Evolutionary conservation across 2,329 filamentous ascomycete species (phyloP), one percentile per base, ranked within the genome.

Genomic region (Neoscytalidium dimidiatum): DNA sequence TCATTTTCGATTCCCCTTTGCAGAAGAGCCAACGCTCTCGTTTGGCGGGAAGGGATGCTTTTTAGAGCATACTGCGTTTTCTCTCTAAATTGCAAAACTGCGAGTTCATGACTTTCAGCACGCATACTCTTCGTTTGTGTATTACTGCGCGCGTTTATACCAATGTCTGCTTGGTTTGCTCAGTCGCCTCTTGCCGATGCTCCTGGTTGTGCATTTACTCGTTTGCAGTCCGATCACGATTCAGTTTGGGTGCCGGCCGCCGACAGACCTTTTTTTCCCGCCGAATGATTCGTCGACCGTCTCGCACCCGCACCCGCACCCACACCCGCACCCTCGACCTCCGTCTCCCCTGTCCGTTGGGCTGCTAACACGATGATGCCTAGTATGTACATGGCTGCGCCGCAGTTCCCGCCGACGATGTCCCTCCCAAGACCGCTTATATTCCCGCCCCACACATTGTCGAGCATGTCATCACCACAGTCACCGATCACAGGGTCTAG

Each of bases 121-220:
- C 51, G 61, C 38, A 26, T 64, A 53, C 48, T 53, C 49, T 64
- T 64, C 61, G 48, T 64, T 64, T 56, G 61, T 64, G 61, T 64
- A 64, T 64, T 64, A 64, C 51, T 64, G 61, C 61, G 61, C 61
- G 61, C 61, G 56, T 64, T 64, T 64, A 64, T 64, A 64, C 61
- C 61, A 64, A 53, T 64, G 61, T 64, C 56, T 64, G 61, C 61
- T 64, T 64, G 49, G 61, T 64, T 64, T 63, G 48, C 60, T 63
- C 31, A 38, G 31, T 19, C 51, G 58, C 44, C 38, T 52, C 33
- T 44, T 46, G 61, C 61, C 61, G 49, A 49, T 64, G 61, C 49
- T 21, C 28, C 38, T 64, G 49, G 56, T 60, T 46, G 56, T 60
- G 56, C 56, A 60, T 60, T 60, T 60, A 60, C 56, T 60, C 41